Conservation (phyloP, 164 flowering plant genomes). For the Vitis riparia region DNA sequence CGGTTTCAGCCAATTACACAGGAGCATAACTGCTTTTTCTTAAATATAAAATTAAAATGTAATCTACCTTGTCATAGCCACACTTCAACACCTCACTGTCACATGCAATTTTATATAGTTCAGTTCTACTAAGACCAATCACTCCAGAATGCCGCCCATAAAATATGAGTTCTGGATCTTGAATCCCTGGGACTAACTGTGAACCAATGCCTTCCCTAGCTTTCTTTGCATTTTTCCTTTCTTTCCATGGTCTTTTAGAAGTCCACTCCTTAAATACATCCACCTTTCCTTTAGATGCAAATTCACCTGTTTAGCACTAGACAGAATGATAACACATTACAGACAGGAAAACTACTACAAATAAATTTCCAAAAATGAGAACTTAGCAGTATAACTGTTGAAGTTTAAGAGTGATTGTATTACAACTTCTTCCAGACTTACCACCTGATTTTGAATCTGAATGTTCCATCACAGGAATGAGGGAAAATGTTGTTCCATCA, state of each 20-base stretch:
- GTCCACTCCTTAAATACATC: constrained; percentile 73
- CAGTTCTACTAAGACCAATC: constrained; percentile 61
- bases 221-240: constrained; percentile 65
- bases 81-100: constrained; percentile 30
- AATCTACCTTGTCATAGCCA: constrained; percentile 88
- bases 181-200: constrained; percentile 17
- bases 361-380: neutral
- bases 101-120: constrained; percentile 35
- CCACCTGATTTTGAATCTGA: constrained; percentile 33
- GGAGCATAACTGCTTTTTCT: neutral
- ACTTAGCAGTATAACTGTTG: constrained; percentile 1
- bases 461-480: constrained; percentile 44
- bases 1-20: no score
- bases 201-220: constrained; percentile 29
- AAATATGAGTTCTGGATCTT: constrained; percentile 76
- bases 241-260: constrained; percentile 74
- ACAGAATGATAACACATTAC: constrained; percentile 20
- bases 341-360: constrained; percentile 3
- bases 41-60: constrained; percentile 3
- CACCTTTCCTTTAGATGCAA: constrained; percentile 28
- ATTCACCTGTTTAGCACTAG: constrained; percentile 42
- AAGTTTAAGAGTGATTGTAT: neutral
- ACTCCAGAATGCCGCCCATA: constrained; percentile 86
- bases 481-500: constrained; percentile 83
- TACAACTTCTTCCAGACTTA: constrained; percentile 10